Conservation (phyloP, 257 asterid species). For the Solanum sitiens region DNA sequence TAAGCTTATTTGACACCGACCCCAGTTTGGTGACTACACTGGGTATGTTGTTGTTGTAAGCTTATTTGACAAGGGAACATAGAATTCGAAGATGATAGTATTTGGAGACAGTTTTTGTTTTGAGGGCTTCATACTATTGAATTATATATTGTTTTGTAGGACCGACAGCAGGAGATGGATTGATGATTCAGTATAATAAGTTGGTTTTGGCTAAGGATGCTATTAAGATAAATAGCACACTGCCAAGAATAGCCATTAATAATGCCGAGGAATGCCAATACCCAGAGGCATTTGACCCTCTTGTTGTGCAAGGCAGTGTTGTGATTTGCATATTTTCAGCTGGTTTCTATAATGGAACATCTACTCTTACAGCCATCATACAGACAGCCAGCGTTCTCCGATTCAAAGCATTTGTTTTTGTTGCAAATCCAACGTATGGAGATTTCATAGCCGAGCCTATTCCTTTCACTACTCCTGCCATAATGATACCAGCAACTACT, state of each 20-base stretch:
- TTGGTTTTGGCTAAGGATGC: slow-evolving; percentile 82
- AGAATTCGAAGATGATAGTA: not conserved
- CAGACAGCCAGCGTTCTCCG: slow-evolving; percentile 51
- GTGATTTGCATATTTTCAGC: slow-evolving; percentile 79
- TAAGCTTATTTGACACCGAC: not conserved
- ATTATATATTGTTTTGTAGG: slow-evolving; percentile 15
- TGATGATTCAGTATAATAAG: slow-evolving; percentile 36
- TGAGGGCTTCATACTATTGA: not conserved
- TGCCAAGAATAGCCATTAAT: slow-evolving; percentile 38
- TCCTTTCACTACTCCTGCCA: slow-evolving; percentile 74
- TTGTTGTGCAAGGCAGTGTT: slow-evolving; percentile 44
- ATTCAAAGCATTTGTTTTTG: slow-evolving; percentile 63
- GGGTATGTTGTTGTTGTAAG: not conserved
- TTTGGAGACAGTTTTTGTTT: not conserved
- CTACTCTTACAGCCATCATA: slow-evolving; percentile 46
- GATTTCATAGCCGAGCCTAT: slow-evolving; percentile 88
- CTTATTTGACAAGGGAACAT: not conserved
- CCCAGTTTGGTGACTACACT: not conserved
- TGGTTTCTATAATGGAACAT: slow-evolving; percentile 65
- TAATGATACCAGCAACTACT: slow-evolving; percentile 54
- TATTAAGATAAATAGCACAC: slow-evolving; percentile 21
- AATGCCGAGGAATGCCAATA: slow-evolving; percentile 70
- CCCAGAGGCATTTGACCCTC: slow-evolving; percentile 65
- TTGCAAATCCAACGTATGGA: slow-evolving; percentile 68
- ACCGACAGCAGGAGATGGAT: slow-evolving; percentile 57